phyloP scores from a whole-genome alignment of 345 rosid genomes.

The Eucalyptus lansdowneana region DNA sequence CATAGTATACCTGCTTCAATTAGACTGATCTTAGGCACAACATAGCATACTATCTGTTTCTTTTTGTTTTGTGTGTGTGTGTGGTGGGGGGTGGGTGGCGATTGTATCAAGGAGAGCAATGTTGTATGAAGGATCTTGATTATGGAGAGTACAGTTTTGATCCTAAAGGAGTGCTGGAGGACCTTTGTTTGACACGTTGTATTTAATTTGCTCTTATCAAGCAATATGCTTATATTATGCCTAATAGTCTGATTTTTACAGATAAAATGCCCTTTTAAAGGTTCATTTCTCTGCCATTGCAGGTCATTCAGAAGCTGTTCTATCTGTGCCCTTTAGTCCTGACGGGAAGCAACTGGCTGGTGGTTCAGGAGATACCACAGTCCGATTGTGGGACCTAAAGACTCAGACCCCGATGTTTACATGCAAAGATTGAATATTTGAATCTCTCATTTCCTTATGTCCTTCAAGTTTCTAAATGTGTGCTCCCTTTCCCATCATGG shows the following conservation, averaged over 20 bases:
- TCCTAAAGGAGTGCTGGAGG: neutral
- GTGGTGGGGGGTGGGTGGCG: neutral
- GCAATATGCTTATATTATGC: neutral
- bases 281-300: neutral
- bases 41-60: neutral
- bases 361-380: slow-evolving; percentile 96
- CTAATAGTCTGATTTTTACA: neutral
- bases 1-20: neutral
- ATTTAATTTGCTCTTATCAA: neutral
- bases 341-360: slow-evolving; percentile 87
- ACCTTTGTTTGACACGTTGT: neutral
- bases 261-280: neutral
- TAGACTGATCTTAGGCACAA: neutral
- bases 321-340: slow-evolving; percentile 87
- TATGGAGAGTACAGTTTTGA: neutral
- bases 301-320: slow-evolving; percentile 90
- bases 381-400: slow-evolving; percentile 87
- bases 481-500: neutral
- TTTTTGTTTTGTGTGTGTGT: no score
- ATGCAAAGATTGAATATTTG: slow-evolving; percentile 44
- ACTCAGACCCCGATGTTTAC: slow-evolving; percentile 93
- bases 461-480: neutral
- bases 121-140: neutral
- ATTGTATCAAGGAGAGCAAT: neutral
- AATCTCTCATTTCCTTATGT: neutral